A percentile compares a stretch with the other conserved stretches of the same genome.
Conservation (phyloP, 1,284 basidiomycete genomes). For the Sparassis latifolia region DNA sequence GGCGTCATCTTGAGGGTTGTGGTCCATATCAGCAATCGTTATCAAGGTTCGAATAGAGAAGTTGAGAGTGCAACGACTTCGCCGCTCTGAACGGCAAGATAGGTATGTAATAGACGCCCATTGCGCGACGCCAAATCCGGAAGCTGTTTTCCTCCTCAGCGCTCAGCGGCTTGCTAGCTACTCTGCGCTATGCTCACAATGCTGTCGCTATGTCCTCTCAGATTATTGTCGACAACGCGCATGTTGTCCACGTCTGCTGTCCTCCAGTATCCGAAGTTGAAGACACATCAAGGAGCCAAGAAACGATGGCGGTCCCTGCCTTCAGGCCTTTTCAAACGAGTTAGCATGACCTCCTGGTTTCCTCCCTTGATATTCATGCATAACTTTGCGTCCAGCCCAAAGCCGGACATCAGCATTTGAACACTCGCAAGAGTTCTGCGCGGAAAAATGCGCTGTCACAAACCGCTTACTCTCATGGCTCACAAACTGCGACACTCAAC, state of each 20-base stretch:
- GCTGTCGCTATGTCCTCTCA: not conserved
- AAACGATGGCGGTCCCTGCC: slow-evolving; percentile 71
- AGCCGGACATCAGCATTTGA: slow-evolving; percentile 66
- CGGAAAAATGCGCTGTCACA: slow-evolving; percentile 61
- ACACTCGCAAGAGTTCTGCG: slow-evolving; percentile 56
- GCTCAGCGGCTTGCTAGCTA: not conserved
- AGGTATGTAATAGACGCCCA: too few species aligned
- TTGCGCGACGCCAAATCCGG: too few species aligned
- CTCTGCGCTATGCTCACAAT: not conserved
- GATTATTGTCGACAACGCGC: slow-evolving; percentile 23
- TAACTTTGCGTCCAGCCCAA: slow-evolving; percentile 40
- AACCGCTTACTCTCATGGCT: slow-evolving; percentile 56
- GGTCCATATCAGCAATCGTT: slow-evolving; percentile 32
- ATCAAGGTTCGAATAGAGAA: too few species aligned
- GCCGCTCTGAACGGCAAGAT: too few species aligned
- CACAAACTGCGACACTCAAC: slow-evolving; percentile 60
- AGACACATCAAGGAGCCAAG: slow-evolving; percentile 75
- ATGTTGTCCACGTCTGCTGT: slow-evolving; percentile 28
- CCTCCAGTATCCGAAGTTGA: slow-evolving; percentile 48
- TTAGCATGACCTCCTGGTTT: slow-evolving; percentile 27
- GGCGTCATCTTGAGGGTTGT: slow-evolving; percentile 63
- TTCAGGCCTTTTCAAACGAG: slow-evolving; percentile 73
- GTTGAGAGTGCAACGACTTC: too few species aligned
- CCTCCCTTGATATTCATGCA: too few species aligned
- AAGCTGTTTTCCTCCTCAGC: too few species aligned